Evolutionary conservation across 352 stramenopile species (phyloP).

Genomic region (Pythium rhizo-oryzae): DNA sequence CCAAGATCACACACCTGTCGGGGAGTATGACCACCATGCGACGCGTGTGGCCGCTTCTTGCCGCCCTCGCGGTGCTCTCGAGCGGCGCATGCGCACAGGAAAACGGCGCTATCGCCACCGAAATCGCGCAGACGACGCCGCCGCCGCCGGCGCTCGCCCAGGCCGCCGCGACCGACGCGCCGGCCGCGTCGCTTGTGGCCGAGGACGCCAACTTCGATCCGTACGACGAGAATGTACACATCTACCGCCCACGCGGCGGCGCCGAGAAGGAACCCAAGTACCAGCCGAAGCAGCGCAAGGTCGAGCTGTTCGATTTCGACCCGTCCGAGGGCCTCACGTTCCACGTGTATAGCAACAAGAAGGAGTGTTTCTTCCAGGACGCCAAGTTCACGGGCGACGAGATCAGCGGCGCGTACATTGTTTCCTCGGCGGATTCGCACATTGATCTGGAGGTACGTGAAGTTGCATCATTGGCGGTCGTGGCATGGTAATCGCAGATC

Average conservation of each 20-base stretch:
- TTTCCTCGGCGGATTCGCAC: slow-evolving; percentile 71
- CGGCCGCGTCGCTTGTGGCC: slow-evolving; percentile 23
- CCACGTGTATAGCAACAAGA: slow-evolving; percentile 46
- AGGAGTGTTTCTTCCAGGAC: slow-evolving; percentile 75
- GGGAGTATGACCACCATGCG: slow-evolving; percentile 14
- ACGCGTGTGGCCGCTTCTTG: slow-evolving; percentile 1
- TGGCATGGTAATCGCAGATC: too few species aligned
- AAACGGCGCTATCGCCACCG: neutral
- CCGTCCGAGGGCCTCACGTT: slow-evolving; percentile 82
- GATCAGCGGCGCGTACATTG: slow-evolving; percentile 68
- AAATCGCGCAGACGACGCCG: neutral
- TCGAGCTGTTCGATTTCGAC: slow-evolving; percentile 82
- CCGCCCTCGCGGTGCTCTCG: neutral
- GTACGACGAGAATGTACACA: slow-evolving; percentile 38
- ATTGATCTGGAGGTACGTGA: slow-evolving; percentile 58
- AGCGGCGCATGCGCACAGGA: neutral
- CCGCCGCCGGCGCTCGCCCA: slow-evolving; percentile 12
- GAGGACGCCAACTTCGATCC: slow-evolving; percentile 67
- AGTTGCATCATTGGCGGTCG: neutral
- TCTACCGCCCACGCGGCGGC: slow-evolving; percentile 27
- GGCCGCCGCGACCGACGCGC: neutral
- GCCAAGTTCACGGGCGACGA: slow-evolving; percentile 68
- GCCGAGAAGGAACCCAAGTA: slow-evolving; percentile 29
- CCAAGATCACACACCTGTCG: neutral
- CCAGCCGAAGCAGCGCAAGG: slow-evolving; percentile 41